These are phyloP conservation scores for Meripilus lineatus DNA, from an alignment of 1,284 basidiomycete species.

Conservation along the genomic window DNA sequence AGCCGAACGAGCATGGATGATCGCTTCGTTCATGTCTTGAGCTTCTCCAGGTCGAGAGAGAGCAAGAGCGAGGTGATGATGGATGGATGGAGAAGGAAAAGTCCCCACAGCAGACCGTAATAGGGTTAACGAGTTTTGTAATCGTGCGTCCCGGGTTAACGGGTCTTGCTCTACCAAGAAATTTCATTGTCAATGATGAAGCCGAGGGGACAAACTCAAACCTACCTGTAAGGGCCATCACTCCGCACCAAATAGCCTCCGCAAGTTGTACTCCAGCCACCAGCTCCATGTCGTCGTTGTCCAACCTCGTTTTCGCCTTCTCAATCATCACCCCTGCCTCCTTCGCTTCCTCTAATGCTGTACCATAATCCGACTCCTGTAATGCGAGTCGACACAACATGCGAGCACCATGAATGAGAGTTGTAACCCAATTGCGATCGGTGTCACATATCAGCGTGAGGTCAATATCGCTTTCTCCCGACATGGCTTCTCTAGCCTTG, in stretches of 20 bases:
- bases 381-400: conserved; percentile 62
- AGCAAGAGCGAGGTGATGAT: conserved; percentile 79
- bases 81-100: conserved; percentile 55
- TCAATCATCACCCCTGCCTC: conserved; percentile 56
- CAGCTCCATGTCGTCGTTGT: conserved; percentile 40
- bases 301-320: conserved; percentile 50
- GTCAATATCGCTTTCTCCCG: conserved; percentile 34
- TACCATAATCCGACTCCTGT: conserved; percentile 33
- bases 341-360: conserved; percentile 40
- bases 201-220: conserved; percentile 4
- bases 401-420: conserved; percentile 67
- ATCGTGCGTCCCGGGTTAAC: conserved; percentile 50
- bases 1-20: conserved; percentile 66
- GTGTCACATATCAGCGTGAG: too few relatives aligned
- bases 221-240: conserved; percentile 58
- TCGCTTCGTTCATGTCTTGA: conserved; percentile 68
- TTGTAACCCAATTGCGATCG: conserved; percentile 65
- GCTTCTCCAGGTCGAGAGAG: conserved; percentile 60
- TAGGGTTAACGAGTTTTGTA: conserved; percentile 55
- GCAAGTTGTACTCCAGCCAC: conserved; percentile 55
- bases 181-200: background rate
- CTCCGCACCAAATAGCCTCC: conserved; percentile 61
- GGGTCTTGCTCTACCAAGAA: conserved; percentile 56
- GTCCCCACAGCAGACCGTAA: conserved; percentile 52
- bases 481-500: conserved; percentile 65